These are phyloP conservation scores for Entomortierella beljakovae DNA, from an alignment of 192 early-diverging fungal species.

Conservation along the genomic window DNA sequence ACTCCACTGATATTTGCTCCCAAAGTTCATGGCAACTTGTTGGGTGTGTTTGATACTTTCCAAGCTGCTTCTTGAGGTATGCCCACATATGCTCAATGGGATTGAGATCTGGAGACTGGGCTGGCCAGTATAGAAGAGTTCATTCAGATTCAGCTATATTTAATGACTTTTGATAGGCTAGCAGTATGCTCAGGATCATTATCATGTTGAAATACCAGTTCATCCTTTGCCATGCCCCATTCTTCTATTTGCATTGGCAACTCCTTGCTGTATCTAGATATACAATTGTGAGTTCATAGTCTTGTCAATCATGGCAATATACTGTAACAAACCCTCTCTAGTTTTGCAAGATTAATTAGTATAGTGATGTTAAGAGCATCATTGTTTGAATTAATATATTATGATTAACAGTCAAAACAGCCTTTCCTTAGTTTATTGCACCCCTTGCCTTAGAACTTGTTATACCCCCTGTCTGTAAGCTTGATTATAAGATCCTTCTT, in stretches of 20 bases:
- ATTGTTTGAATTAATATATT: too few species aligned
- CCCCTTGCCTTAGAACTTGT: too few species aligned
- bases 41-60: not conserved
- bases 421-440: too few species aligned
- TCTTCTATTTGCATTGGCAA: not conserved
- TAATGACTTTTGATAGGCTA: not conserved
- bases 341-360: too few species aligned
- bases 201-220: not conserved
- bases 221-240: not conserved
- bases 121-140: not conserved
- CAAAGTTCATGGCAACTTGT: not conserved
- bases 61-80: slow-evolving; percentile 1
- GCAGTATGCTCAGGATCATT: not conserved
- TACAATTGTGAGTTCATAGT: too few species aligned
- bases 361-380: too few species aligned
- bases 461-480: too few species aligned
- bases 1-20: not conserved
- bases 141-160: not conserved
- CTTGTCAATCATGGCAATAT: too few species aligned
- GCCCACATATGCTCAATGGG: not conserved
- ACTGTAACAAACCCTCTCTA: too few species aligned
- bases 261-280: not conserved
- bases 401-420: too few species aligned
- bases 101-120: too few species aligned
- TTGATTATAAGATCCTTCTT: too few species aligned